Conservation (phyloP, 345 rosid species). For the Arabidopsis suecica region DNA sequence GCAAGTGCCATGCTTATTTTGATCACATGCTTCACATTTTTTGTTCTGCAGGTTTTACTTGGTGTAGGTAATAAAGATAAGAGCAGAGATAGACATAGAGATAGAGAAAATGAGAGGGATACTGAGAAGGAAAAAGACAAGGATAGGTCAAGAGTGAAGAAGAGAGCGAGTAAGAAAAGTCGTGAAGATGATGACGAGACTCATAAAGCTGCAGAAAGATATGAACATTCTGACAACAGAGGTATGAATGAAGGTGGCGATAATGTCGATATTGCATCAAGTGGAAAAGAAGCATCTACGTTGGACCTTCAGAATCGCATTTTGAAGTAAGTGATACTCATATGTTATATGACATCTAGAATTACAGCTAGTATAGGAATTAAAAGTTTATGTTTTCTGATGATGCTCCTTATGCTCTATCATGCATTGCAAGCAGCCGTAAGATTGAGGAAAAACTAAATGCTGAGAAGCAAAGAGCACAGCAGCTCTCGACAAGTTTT, state of each 20-base stretch:
- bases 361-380: neutral
- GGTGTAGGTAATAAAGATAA: too few relatives aligned
- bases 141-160: slow-evolving; percentile 56
- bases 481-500: slow-evolving; percentile 74
- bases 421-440: slow-evolving; percentile 81
- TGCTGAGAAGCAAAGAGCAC: slow-evolving; percentile 79
- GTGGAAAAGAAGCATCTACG: slow-evolving; percentile 47
- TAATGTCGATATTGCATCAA: slow-evolving; percentile 46
- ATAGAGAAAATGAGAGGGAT: slow-evolving; percentile 48
- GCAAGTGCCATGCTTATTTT: too few relatives aligned
- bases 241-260: slow-evolving; percentile 48
- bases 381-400: slow-evolving; percentile 42
- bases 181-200: slow-evolving; percentile 58
- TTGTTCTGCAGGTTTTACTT: too few relatives aligned
- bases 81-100: slow-evolving; percentile 51
- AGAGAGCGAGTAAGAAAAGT: slow-evolving; percentile 55
- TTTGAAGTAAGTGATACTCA: slow-evolving; percentile 58
- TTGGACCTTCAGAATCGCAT: slow-evolving; percentile 66
- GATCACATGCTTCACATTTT: too few relatives aligned
- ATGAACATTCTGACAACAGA: slow-evolving; percentile 51
- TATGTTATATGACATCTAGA: slow-evolving; percentile 14
- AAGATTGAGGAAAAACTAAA: slow-evolving; percentile 75
- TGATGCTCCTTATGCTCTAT: slow-evolving; percentile 63
- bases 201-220: slow-evolving; percentile 47
- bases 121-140: slow-evolving; percentile 46